phyloP scores from a whole-genome alignment of 2,329 filamentous ascomycete species.

The Exophiala lecanii-corni region DNA sequence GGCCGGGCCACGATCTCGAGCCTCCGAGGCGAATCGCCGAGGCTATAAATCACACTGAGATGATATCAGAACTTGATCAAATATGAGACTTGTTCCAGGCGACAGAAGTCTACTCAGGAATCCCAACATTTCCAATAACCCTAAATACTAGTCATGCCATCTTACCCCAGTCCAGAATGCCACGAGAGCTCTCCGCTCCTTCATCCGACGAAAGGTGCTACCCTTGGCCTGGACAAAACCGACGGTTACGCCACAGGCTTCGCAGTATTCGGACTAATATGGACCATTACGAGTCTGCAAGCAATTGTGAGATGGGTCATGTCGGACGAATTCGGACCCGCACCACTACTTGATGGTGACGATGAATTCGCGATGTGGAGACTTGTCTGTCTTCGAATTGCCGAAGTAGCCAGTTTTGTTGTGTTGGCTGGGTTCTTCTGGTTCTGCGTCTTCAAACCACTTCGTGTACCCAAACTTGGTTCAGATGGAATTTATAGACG shows the following conservation, averaged over 20 bases:
- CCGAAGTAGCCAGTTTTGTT: not conserved
- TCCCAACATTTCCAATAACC: too few species aligned
- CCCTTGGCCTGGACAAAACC: too few species aligned
- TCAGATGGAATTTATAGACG: not conserved
- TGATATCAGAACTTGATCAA: too few species aligned
- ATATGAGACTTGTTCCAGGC: too few species aligned
- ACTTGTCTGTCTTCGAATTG: constrained; percentile 1
- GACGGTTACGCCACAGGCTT: constrained; percentile 3
- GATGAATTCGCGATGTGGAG: constrained; percentile 4
- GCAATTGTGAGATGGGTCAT: constrained; percentile 1
- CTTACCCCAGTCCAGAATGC: too few species aligned
- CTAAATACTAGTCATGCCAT: too few species aligned
- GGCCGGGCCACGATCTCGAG: too few species aligned
- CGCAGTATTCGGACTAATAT: constrained; percentile 1
- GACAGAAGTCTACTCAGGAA: too few species aligned
- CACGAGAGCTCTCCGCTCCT: too few species aligned
- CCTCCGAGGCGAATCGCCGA: too few species aligned
- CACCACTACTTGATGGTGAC: not conserved
- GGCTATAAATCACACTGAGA: too few species aligned
- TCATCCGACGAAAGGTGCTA: too few species aligned
- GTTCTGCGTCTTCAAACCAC: constrained; percentile 4
- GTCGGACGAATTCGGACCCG: constrained; percentile 1
- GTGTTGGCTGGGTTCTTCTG: constrained; percentile 2
- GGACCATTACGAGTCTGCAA: constrained; percentile 2
- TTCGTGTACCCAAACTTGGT: not conserved